Evolutionary conservation across 805 yeast genomes (phyloP).

Genomic region (Metschnikowia dekortorum): DNA sequence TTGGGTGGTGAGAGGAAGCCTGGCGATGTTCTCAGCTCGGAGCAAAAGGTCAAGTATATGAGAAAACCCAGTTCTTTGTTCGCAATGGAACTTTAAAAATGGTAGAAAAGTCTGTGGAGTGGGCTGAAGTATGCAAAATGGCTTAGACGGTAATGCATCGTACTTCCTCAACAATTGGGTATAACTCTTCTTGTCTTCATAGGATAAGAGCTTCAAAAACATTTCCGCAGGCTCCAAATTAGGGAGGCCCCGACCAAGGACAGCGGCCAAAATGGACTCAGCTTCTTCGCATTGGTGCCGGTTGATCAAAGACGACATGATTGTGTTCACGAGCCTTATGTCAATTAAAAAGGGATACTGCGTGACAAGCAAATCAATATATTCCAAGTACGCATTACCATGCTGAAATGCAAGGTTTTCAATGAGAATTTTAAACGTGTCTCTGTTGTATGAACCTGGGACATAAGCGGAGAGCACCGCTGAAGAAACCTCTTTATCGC

Average conservation of each 20-base stretch:
- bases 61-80: constrained; percentile 8
- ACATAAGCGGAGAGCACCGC: constrained; percentile 17
- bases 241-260: background rate
- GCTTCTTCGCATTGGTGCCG: constrained; percentile 11
- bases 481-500: constrained; percentile 17
- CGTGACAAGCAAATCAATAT: constrained; percentile 2
- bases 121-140: constrained; percentile 18
- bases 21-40: constrained; percentile 18
- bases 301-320: constrained; percentile 16
- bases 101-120: constrained; percentile 25
- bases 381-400: background rate
- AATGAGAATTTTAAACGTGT: constrained; percentile 13
- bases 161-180: constrained; percentile 13
- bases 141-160: constrained; percentile 14
- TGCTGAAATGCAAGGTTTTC: constrained; percentile 10
- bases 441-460: constrained; percentile 5
- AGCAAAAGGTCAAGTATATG: constrained; percentile 14
- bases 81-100: constrained; percentile 17
- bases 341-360: constrained; percentile 12
- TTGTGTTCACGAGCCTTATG: constrained; percentile 17
- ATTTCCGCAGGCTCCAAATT: constrained; percentile 9
- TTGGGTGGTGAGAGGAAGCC: constrained; percentile 31
- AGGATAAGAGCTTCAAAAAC: constrained; percentile 20
- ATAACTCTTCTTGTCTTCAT: constrained; percentile 20
- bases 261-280: constrained; percentile 7